Conservation (phyloP, 768 basidiomycete species). For the Russula ochroleuca region DNA sequence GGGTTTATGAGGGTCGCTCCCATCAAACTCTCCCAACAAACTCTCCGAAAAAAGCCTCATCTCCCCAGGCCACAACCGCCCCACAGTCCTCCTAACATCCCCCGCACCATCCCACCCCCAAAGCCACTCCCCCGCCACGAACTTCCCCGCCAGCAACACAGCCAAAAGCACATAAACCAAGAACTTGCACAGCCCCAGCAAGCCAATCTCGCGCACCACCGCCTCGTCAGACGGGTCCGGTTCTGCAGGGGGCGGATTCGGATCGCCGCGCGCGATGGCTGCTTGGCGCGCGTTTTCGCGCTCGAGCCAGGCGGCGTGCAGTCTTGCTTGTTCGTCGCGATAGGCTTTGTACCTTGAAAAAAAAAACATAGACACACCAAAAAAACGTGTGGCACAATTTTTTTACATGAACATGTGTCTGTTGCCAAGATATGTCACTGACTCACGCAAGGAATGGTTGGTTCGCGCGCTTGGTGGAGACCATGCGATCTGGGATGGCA, state of each 20-base stretch:
- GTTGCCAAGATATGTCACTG: background rate
- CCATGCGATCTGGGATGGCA: conserved; percentile 58
- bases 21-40: conserved; percentile 64
- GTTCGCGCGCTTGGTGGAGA: conserved; percentile 80
- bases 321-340: conserved; percentile 53
- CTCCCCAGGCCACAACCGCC: conserved; percentile 58
- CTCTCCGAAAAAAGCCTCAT: conserved; percentile 73
- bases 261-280: conserved; percentile 69
- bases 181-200: conserved; percentile 65
- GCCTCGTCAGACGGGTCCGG: conserved; percentile 79
- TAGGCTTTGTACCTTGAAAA: conserved; percentile 59
- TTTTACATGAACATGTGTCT: background rate
- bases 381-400: no score
- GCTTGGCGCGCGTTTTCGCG: conserved; percentile 68
- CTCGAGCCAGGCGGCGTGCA: conserved; percentile 61
- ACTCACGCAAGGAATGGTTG: conserved; percentile 77
- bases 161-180: conserved; percentile 52
- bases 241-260: conserved; percentile 61
- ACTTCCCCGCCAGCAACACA: conserved; percentile 63
- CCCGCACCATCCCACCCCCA: conserved; percentile 56
- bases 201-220: conserved; percentile 58
- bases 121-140: conserved; percentile 79
- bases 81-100: conserved; percentile 27
- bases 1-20: conserved; percentile 57
- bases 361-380: background rate